Evolutionary conservation across 352 stramenopile species (phyloP).

Genomic region (Pythium phragmiticola): DNA sequence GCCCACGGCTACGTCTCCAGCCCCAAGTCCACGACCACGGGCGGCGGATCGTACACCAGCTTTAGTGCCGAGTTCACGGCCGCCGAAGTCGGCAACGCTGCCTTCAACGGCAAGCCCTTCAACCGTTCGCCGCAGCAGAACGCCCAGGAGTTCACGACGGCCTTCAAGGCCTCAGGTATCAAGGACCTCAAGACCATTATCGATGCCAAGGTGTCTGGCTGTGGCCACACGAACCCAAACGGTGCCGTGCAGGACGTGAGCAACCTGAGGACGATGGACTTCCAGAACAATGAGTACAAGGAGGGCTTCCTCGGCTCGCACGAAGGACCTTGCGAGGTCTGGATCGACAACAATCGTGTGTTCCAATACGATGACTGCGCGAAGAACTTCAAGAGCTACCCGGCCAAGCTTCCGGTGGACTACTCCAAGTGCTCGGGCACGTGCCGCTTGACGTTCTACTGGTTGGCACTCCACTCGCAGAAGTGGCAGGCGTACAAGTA

Average conservation of each 20-base stretch:
- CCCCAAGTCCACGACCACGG: conserved; percentile 26
- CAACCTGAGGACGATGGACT: conserved; percentile 31
- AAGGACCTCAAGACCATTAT: conserved; percentile 14
- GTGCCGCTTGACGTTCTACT: conserved; percentile 46
- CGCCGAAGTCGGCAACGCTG: conserved; percentile 15
- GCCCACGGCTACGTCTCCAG: conserved; percentile 35
- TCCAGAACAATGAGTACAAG: conserved; percentile 45
- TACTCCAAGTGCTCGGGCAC: conserved; percentile 40
- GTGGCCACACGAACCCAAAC: conserved; percentile 26
- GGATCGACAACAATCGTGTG: conserved; percentile 31
- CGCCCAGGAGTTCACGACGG: conserved; percentile 3
- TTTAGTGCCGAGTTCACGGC: conserved; percentile 36
- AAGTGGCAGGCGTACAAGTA: conserved; percentile 38
- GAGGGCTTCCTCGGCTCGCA: conserved; percentile 47
- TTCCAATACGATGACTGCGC: conserved; percentile 43
- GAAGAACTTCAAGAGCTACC: conserved; percentile 32
- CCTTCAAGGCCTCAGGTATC: conserved; percentile 7
- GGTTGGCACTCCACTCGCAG: conserved; percentile 29
- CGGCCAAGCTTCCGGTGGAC: conserved; percentile 48
- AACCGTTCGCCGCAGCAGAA: conserved; percentile 26
- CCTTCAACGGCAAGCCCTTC: conserved; percentile 37
- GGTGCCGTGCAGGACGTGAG: conserved; percentile 14
- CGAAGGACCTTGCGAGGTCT: conserved; percentile 28
- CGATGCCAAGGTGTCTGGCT: conserved; percentile 6
- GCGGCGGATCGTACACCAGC: conserved; percentile 26